Evolutionary conservation across 768 basidiomycete species (phyloP).

Genomic region (Pleurotus djamor): DNA sequence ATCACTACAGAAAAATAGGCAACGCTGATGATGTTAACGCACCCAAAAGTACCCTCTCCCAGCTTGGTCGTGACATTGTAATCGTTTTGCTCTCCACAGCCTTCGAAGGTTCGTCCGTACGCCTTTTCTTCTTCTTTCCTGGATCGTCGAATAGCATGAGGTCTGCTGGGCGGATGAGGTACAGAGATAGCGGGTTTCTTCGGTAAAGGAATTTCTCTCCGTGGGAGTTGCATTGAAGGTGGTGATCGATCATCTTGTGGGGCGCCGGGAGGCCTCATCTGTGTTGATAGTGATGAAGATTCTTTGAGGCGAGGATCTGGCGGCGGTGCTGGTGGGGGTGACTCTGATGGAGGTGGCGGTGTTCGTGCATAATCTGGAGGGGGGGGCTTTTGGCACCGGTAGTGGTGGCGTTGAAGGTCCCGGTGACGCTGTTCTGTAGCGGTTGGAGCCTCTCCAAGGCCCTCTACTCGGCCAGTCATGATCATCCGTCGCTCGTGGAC

Average conservation of each 20-base stretch:
- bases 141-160: conserved; percentile 40
- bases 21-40: conserved; percentile 26
- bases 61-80: conserved; percentile 86
- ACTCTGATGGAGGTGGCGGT: conserved; percentile 18
- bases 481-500: conserved; percentile 13
- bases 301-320: conserved; percentile 22
- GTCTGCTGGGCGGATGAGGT: conserved; percentile 42
- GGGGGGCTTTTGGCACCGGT: conserved; percentile 14
- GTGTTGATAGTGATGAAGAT: conserved; percentile 38
- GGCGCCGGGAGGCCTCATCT: conserved; percentile 42
- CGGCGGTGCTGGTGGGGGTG: conserved; percentile 34
- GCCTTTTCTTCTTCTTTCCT: conserved; percentile 63
- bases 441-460: conserved; percentile 16
- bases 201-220: conserved; percentile 16
- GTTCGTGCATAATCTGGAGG: conserved; percentile 12
- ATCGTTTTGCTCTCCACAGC: conserved; percentile 70
- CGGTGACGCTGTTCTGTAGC: conserved; percentile 15
- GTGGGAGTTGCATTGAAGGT: conserved; percentile 26
- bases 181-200: conserved; percentile 19
- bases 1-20: not conserved
- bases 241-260: conserved; percentile 48
- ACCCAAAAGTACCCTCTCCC: conserved; percentile 98
- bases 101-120: conserved; percentile 66
- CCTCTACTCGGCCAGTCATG: conserved; percentile 10
- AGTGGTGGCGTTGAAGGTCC: conserved; percentile 15